phyloP scores from a whole-genome alignment of 306 rosid species.

The Citrullus mucosospermus region DNA sequence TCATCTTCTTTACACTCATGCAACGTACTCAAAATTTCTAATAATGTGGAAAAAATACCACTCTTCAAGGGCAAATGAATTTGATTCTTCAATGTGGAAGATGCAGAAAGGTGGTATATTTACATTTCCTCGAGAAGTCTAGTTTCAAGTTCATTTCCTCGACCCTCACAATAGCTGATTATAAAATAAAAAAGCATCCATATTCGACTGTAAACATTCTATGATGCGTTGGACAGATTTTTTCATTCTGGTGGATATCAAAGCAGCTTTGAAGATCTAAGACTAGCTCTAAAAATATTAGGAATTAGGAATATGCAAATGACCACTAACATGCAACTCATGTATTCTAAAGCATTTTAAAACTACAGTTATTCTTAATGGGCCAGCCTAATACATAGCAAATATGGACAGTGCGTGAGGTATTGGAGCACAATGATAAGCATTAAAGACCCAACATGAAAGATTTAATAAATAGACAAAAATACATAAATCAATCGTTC shows the following conservation, averaged over 20 bases:
- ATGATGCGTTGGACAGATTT: not conserved
- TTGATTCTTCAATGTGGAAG: not conserved
- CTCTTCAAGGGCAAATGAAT: not conserved
- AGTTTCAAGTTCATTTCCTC: not conserved
- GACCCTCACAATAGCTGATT: not conserved
- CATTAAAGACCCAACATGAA: not conserved
- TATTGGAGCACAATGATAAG: not conserved
- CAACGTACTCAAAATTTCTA: not conserved
- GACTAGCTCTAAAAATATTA: not conserved
- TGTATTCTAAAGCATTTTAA: not conserved
- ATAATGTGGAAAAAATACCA: not conserved
- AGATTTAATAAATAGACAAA: not conserved
- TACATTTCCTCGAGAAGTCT: not conserved
- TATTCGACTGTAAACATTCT: not conserved
- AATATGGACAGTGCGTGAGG: not conserved
- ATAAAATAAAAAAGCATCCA: not conserved
- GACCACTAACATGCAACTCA: not conserved
- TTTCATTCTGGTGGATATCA: not conserved
- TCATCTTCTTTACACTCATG: not conserved
- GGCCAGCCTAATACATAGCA: not conserved
- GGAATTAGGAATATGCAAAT: not conserved
- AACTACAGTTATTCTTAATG: not conserved
- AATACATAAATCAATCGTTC: not conserved
- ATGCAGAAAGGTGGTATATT: not conserved
- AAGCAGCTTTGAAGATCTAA: not conserved